Conservation (phyloP, 1,139 yeast genomes). For the Pneumocystis murina region DNA sequence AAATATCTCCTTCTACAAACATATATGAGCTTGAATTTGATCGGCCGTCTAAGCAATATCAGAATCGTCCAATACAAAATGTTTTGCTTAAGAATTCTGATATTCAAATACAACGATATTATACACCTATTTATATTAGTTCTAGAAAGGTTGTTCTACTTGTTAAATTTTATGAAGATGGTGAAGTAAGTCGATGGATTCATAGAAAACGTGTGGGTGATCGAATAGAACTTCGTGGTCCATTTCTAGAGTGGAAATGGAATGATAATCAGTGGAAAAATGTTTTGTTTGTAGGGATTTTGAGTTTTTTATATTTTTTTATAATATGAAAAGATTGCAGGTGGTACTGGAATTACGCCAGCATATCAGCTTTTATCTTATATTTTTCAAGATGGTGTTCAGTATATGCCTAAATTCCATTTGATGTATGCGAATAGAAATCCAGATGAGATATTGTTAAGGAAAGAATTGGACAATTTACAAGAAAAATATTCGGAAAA, state of each 20-base stretch:
- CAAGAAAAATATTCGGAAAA: neutral
- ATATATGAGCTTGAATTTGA: neutral
- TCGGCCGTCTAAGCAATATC: neutral
- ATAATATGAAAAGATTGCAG: neutral
- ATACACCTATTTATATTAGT: constrained; percentile 3
- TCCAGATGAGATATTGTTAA: constrained; percentile 3
- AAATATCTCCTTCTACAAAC: neutral
- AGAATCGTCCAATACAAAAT: neutral
- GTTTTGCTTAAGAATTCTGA: constrained; percentile 7
- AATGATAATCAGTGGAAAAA: neutral
- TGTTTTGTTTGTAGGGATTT: neutral
- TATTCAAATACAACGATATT: constrained; percentile 9
- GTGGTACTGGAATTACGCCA: constrained; percentile 10
- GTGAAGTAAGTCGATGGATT: constrained; percentile 11
- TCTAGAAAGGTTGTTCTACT: constrained; percentile 1
- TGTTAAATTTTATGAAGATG: constrained; percentile 7
- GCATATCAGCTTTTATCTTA: constrained; percentile 5
- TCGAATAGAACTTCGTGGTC: constrained; percentile 1
- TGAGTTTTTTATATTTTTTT: neutral
- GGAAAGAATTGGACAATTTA: constrained; percentile 1
- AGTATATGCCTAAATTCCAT: constrained; percentile 1
- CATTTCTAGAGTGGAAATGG: constrained; percentile 2
- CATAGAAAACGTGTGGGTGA: constrained; percentile 5
- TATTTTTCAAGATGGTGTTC: neutral
- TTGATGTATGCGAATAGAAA: constrained; percentile 5